Conservation (phyloP, 2,329 filamentous ascomycete species). For the Cordyceps fumosorosea region DNA sequence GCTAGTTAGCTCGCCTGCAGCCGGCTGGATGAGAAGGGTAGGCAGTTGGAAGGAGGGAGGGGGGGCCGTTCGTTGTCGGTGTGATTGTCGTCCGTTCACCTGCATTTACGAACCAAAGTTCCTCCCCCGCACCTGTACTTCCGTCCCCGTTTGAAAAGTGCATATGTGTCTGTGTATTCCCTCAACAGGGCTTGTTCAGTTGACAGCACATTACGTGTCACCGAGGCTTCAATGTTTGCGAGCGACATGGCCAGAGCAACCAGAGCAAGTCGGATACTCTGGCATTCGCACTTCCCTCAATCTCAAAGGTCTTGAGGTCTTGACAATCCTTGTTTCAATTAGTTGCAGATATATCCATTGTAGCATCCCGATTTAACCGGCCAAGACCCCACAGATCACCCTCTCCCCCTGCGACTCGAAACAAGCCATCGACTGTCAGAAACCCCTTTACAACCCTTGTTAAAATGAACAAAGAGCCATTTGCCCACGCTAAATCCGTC, state of each 20-base stretch:
- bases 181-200: background rate
- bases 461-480: background rate
- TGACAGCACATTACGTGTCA: slow-evolving; percentile 1
- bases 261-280: background rate
- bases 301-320: background rate
- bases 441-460: slow-evolving; percentile 8
- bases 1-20: background rate
- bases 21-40: too few relatives aligned
- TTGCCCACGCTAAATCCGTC: background rate
- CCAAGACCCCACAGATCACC: background rate
- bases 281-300: background rate
- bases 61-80: background rate
- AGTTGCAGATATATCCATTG: background rate
- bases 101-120: background rate
- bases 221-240: background rate
- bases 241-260: background rate
- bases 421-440: background rate
- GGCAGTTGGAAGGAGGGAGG: too few relatives aligned
- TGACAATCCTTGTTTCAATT: background rate
- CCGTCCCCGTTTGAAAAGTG: background rate
- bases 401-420: background rate
- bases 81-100: background rate
- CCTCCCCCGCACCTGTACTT: background rate
- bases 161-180: background rate
- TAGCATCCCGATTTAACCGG: slow-evolving; percentile 4